phyloP scores from a whole-genome alignment of 2,329 filamentous ascomycete genomes.

The Microcera coccophila region DNA sequence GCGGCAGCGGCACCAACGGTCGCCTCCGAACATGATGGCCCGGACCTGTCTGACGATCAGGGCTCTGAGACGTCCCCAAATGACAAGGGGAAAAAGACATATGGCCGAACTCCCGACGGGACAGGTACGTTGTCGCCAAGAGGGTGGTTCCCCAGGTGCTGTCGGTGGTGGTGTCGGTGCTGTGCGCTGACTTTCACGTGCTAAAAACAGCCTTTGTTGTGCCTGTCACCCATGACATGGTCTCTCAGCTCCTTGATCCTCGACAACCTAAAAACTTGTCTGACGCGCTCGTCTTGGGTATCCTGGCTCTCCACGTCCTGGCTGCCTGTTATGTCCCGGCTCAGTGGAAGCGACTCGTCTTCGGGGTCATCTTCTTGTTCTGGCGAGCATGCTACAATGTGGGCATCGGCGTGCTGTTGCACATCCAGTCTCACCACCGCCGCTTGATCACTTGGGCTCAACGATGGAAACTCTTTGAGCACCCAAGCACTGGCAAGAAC shows the following conservation, averaged over 20 bases:
- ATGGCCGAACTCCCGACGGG: conserved; percentile 85
- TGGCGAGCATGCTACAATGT: conserved; percentile 92
- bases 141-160: conserved; percentile 7
- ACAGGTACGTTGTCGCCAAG: conserved; percentile 61
- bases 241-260: conserved; percentile 91
- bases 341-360: conserved; percentile 67
- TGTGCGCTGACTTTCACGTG: conserved; percentile 24
- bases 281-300: conserved; percentile 73
- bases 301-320: conserved; percentile 71
- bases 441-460: conserved; percentile 83
- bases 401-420: conserved; percentile 86
- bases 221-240: conserved; percentile 97
- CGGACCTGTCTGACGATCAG: neutral
- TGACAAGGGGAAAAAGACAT: conserved; percentile 64
- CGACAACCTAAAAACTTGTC: conserved; percentile 93
- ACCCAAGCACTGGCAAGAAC: conserved; percentile 75
- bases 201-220: conserved; percentile 77
- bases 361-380: conserved; percentile 81
- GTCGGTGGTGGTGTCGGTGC: conserved; percentile 3
- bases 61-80: conserved; percentile 12
- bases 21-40: too few relatives aligned
- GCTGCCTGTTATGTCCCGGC: conserved; percentile 70
- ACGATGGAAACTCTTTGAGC: conserved; percentile 80
- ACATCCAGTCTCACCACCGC: conserved; percentile 84
- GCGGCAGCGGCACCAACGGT: conserved; percentile 2